These are phyloP conservation scores for Kwoniella botswanensis DNA, from an alignment of 768 basidiomycete genomes.

Conservation along the genomic window DNA sequence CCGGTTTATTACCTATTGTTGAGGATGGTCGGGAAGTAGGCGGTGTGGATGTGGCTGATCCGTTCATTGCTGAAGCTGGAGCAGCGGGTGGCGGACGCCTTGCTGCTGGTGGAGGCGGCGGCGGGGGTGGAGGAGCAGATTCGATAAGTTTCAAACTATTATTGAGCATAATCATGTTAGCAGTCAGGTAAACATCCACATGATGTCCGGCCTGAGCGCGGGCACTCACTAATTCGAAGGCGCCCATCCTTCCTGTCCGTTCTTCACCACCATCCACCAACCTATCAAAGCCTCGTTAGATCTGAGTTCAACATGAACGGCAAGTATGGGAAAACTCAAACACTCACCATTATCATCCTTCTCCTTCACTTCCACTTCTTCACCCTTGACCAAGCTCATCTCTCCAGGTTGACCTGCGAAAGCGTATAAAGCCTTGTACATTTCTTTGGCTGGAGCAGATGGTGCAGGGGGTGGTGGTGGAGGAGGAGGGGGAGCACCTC, in stretches of 20 bases:
- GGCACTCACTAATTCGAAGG: constrained; percentile 66
- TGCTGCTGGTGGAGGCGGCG: constrained; percentile 68
- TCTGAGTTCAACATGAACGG: too few species aligned
- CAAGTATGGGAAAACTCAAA: background rate
- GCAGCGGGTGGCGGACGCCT: constrained; percentile 61
- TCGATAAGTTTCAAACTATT: constrained; percentile 71
- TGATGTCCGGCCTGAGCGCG: background rate
- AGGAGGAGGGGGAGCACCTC: constrained; percentile 59
- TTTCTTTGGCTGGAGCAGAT: constrained; percentile 69
- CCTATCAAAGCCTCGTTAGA: constrained; percentile 56
- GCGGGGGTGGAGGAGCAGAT: constrained; percentile 70
- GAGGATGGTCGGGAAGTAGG: constrained; percentile 52
- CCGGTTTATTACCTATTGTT: constrained; percentile 48
- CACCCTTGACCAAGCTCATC: constrained; percentile 86
- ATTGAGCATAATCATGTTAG: background rate
- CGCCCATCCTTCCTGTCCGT: constrained; percentile 85
- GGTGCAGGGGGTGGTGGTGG: constrained; percentile 64
- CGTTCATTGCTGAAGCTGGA: constrained; percentile 57
- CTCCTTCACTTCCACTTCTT: constrained; percentile 85
- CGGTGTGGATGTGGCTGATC: constrained; percentile 49
- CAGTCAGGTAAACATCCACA: background rate
- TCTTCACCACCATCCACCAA: constrained; percentile 96
- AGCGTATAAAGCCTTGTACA: constrained; percentile 87
- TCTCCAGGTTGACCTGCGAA: constrained; percentile 91
- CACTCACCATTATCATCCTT: constrained; percentile 78